Evolutionary conservation across 352 stramenopile species (phyloP).

Genomic region (Phytophthora pinifolia): DNA sequence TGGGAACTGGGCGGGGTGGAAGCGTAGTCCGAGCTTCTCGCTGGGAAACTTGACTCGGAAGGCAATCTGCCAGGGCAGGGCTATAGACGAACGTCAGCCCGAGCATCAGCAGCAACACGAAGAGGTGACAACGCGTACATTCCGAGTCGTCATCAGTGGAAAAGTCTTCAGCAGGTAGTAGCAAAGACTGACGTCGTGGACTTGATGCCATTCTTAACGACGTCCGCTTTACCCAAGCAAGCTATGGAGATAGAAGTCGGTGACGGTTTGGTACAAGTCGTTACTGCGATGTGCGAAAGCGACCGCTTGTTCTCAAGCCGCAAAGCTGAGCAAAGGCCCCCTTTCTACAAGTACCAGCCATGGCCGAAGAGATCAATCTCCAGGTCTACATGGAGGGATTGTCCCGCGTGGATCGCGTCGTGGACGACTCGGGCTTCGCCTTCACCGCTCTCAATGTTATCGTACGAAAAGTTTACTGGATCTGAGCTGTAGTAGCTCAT

Average conservation of each 20-base stretch:
- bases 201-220: conserved; percentile 9
- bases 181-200: conserved; percentile 11
- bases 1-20: conserved; percentile 74
- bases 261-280: conserved; percentile 18
- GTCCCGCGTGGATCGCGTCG: conserved; percentile 68
- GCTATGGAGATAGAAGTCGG: no score
- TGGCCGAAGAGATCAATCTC: conserved; percentile 35
- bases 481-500: background rate
- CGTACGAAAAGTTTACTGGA: conserved; percentile 18
- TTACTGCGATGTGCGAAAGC: conserved; percentile 1
- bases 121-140: conserved; percentile 28
- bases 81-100: conserved; percentile 15
- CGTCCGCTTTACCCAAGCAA: background rate
- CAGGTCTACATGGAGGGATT: conserved; percentile 67
- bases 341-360: conserved; percentile 5
- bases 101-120: background rate
- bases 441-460: conserved; percentile 74
- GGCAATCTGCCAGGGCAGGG: conserved; percentile 80
- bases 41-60: conserved; percentile 84
- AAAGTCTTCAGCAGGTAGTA: conserved; percentile 37
- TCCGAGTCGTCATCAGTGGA: conserved; percentile 48
- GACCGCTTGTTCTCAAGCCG: conserved; percentile 1
- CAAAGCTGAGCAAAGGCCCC: background rate
- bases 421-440: conserved; percentile 76
- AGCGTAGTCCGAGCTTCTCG: conserved; percentile 77